Evolutionary conservation across 768 basidiomycete genomes (phyloP).

Genomic region (Kwoniella sp.): DNA sequence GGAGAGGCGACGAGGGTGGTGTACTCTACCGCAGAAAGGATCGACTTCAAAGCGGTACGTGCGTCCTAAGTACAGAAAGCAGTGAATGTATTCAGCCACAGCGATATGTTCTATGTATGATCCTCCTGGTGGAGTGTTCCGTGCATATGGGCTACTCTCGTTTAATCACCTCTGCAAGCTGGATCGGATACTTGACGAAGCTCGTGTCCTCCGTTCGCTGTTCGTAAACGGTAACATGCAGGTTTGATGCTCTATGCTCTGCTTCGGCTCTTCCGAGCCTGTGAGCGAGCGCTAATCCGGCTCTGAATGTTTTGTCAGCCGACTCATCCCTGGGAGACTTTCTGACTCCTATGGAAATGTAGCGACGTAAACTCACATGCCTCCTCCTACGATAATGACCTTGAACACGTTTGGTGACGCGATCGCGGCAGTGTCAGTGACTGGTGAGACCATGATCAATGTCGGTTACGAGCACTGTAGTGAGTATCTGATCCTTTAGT

Average conservation of each 20-base stretch:
- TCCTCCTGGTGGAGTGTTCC: background rate
- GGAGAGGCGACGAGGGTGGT: background rate
- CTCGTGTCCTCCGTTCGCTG: background rate
- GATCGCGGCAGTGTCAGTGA: background rate
- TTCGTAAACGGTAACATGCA: slow-evolving; percentile 20
- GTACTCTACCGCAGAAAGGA: slow-evolving; percentile 10
- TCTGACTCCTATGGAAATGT: too few species aligned
- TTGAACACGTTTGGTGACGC: slow-evolving; percentile 10
- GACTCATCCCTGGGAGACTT: background rate
- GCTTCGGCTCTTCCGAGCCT: slow-evolving; percentile 10
- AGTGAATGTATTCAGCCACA: too few species aligned
- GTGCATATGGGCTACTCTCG: too few species aligned
- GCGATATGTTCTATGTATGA: too few species aligned
- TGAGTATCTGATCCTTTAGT: too few species aligned
- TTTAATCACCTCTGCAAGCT: slow-evolving; percentile 9
- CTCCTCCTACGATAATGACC: slow-evolving; percentile 22
- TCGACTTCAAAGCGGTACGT: slow-evolving; percentile 8
- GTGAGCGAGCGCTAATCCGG: slow-evolving; percentile 24
- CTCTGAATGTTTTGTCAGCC: background rate
- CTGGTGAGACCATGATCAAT: background rate
- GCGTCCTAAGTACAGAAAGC: slow-evolving; percentile 24
- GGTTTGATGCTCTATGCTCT: background rate
- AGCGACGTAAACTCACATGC: slow-evolving; percentile 19
- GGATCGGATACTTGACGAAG: slow-evolving; percentile 16
- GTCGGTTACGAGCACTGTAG: background rate